Conservation (phyloP, 2,329 filamentous ascomycete species). For the Colletotrichum sp. region DNA sequence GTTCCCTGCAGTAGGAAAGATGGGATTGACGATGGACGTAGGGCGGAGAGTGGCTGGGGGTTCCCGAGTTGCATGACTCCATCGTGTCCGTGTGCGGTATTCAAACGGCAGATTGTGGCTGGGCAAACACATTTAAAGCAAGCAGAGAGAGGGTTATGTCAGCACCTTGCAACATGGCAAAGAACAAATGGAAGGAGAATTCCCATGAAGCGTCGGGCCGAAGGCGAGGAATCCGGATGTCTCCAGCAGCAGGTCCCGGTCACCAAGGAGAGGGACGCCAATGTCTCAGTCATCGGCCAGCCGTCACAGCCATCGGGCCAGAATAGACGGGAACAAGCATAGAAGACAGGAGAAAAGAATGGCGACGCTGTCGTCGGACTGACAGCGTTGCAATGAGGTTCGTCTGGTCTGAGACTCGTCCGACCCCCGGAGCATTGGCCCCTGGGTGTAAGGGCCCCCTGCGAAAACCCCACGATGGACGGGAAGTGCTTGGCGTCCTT, state of each 20-base stretch:
- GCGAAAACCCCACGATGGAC: slow-evolving; percentile 4
- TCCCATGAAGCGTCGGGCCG: not conserved
- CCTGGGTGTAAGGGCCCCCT: not conserved
- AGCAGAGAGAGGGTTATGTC: not conserved
- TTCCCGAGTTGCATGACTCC: not conserved
- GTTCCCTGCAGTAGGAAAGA: not conserved
- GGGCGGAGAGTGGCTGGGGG: not conserved
- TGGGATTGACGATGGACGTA: not conserved
- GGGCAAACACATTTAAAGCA: not conserved
- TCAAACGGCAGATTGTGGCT: not conserved
- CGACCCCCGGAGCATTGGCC: not conserved
- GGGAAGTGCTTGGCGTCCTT: not conserved
- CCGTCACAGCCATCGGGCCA: not conserved
- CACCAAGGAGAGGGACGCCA: not conserved
- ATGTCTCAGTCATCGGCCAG: not conserved
- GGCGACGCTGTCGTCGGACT: not conserved
- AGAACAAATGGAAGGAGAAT: not conserved
- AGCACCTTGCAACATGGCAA: not conserved
- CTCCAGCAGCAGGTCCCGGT: not conserved
- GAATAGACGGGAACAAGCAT: not conserved
- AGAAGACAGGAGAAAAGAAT: not conserved
- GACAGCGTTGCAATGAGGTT: not conserved
- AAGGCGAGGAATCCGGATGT: not conserved
- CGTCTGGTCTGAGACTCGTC: slow-evolving; percentile 20
- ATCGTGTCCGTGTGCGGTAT: not conserved